These are phyloP conservation scores for Saccharomyces hybrid DNA, from an alignment of 1,139 yeast species.

Conservation along the genomic window DNA sequence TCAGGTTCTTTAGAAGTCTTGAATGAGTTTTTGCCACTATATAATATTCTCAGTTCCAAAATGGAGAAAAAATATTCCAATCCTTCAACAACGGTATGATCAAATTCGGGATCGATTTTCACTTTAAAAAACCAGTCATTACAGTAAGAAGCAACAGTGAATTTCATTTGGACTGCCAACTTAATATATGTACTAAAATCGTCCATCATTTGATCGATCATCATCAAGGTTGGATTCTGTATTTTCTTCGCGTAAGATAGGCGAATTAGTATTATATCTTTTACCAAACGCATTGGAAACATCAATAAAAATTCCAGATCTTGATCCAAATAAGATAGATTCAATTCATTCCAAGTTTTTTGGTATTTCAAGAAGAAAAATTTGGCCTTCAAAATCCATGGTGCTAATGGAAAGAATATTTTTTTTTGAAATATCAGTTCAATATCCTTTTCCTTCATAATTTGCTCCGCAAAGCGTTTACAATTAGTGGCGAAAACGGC, in stretches of 20 bases:
- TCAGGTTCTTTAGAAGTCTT: constrained; percentile 91
- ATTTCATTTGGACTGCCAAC: constrained; percentile 69
- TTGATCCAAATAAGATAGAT: constrained; percentile 68
- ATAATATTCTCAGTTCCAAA: constrained; percentile 67
- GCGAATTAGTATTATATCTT: constrained; percentile 71
- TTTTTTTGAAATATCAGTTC: constrained; percentile 53
- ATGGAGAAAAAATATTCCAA: constrained; percentile 65
- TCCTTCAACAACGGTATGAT: constrained; percentile 63
- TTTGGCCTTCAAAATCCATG: constrained; percentile 67
- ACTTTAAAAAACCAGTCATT: constrained; percentile 71
- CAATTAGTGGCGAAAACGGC: constrained; percentile 35
- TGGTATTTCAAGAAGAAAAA: constrained; percentile 59
- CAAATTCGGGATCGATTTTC: constrained; percentile 62
- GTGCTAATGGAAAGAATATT: constrained; percentile 34
- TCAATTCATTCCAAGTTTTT: constrained; percentile 55
- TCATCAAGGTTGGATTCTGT: constrained; percentile 85
- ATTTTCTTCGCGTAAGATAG: constrained; percentile 71
- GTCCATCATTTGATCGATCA: constrained; percentile 89
- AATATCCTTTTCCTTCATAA: constrained; percentile 80
- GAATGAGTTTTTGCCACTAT: constrained; percentile 64
- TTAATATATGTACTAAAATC: constrained; percentile 74
- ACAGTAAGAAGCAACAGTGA: constrained; percentile 61
- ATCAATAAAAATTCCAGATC: constrained; percentile 55
- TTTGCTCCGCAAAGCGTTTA: constrained; percentile 71
- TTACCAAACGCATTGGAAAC: constrained; percentile 74